phyloP scores from a whole-genome alignment of 805 yeast species.

The Candida caryicola region DNA sequence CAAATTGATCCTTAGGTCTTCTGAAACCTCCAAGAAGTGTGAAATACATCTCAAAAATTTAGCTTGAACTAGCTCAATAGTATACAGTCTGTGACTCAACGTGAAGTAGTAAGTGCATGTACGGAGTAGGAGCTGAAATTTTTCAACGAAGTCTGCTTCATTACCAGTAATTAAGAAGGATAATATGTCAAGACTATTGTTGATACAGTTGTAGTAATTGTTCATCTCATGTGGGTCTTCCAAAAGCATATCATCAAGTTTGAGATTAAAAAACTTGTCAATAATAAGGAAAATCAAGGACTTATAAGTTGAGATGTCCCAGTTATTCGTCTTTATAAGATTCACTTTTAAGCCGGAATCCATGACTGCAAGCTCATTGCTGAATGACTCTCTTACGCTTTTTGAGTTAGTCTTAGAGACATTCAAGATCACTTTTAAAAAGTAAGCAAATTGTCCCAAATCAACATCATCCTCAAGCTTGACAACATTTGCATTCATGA shows the following conservation, averaged over 20 bases:
- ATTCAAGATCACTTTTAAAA: constrained; percentile 50
- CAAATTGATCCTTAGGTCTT: constrained; percentile 25
- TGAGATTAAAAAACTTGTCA: constrained; percentile 43
- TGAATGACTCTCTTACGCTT: constrained; percentile 46
- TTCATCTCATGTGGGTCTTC: constrained; percentile 15
- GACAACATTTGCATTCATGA: constrained; percentile 27
- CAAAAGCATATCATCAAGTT: constrained; percentile 17
- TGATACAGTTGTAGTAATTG: constrained; percentile 28
- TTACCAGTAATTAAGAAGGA: constrained; percentile 50
- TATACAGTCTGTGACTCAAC: constrained; percentile 9
- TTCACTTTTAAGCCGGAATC: constrained; percentile 44
- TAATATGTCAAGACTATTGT: constrained; percentile 43
- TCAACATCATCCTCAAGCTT: constrained; percentile 51
- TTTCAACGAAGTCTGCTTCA: constrained; percentile 50
- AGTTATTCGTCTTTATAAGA: constrained; percentile 39
- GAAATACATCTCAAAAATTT: constrained; percentile 27
- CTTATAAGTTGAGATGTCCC: constrained; percentile 62
- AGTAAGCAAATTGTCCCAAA: constrained; percentile 59
- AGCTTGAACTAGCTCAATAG: constrained; percentile 28
- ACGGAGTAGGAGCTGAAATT: constrained; percentile 42
- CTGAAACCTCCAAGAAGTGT: constrained; percentile 29
- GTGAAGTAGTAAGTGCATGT: constrained; percentile 24
- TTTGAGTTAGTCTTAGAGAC: constrained; percentile 49
- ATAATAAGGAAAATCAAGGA: constrained; percentile 48
- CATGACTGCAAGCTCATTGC: constrained; percentile 57